Percentiles rank a stretch among this genome's conserved stretches.
Evolutionary conservation across 495 filamentous ascomycete species (phyloP).

Genomic region (Daldinia concentrica): DNA sequence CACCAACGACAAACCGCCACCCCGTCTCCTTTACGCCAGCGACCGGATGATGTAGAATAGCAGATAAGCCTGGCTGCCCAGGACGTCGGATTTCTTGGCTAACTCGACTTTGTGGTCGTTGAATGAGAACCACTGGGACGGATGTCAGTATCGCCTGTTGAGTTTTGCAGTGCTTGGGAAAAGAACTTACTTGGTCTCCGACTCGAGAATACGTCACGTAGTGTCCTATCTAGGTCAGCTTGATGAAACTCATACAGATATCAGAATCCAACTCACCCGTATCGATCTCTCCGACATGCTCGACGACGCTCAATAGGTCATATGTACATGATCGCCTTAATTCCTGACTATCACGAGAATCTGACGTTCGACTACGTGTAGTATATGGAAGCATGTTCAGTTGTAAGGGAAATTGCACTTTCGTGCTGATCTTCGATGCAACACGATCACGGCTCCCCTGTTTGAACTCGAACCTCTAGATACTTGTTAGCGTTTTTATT

Average conservation of each 20-base stretch:
- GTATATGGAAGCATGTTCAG: constrained; percentile 91
- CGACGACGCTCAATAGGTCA: constrained; percentile 83
- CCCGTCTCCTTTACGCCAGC: constrained; percentile 51
- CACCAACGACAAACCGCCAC: not conserved
- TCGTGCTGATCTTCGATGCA: constrained; percentile 80
- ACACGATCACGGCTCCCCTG: constrained; percentile 64
- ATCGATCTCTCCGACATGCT: constrained; percentile 87
- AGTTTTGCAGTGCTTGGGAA: not conserved
- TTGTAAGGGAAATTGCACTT: constrained; percentile 83
- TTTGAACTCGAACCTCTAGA: constrained; percentile 81
- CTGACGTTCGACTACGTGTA: constrained; percentile 60
- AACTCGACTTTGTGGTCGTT: constrained; percentile 90
- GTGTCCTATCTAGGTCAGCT: constrained; percentile 63
- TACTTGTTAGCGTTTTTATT: not conserved
- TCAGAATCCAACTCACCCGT: constrained; percentile 52
- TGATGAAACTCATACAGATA: not conserved
- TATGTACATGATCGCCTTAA: constrained; percentile 70
- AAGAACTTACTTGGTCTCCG: constrained; percentile 76
- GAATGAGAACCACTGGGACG: constrained; percentile 81
- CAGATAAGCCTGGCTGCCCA: constrained; percentile 83
- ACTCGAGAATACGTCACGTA: constrained; percentile 87
- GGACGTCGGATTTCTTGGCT: constrained; percentile 79
- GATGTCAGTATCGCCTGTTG: not conserved
- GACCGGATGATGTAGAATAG: constrained; percentile 84
- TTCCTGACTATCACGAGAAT: constrained; percentile 57